Percentiles rank a stretch among this genome's conserved stretches.
Evolutionary conservation across 768 basidiomycete genomes (phyloP).

Genomic region (Suillus alpinus): DNA sequence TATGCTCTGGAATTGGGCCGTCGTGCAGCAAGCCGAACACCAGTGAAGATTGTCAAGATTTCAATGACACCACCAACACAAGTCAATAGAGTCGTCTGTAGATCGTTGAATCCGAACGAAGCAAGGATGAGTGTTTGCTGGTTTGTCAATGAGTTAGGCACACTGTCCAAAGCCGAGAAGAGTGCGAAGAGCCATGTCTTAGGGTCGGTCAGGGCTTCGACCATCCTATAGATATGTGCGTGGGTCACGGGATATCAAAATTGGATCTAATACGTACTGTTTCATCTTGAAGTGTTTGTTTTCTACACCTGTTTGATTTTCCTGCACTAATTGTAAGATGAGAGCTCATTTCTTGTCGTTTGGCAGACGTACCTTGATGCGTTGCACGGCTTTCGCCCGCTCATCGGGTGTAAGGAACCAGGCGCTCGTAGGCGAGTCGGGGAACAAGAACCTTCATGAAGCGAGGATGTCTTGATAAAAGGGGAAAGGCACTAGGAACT

Average conservation of each 20-base stretch:
- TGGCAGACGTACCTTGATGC: slow-evolving; percentile 48
- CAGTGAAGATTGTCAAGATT: slow-evolving; percentile 64
- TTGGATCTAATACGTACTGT: slow-evolving; percentile 44
- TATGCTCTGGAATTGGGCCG: slow-evolving; percentile 54
- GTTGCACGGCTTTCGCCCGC: slow-evolving; percentile 50
- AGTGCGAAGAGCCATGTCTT: slow-evolving; percentile 72
- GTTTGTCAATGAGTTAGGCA: slow-evolving; percentile 60
- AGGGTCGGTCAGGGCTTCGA: slow-evolving; percentile 57
- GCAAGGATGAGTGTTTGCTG: slow-evolving; percentile 58
- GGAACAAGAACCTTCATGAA: slow-evolving; percentile 53
- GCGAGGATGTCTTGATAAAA: not conserved
- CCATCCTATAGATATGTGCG: slow-evolving; percentile 39
- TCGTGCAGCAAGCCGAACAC: slow-evolving; percentile 50
- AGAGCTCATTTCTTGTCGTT: not conserved
- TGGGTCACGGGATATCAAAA: not conserved
- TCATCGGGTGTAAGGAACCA: slow-evolving; percentile 64
- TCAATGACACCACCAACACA: slow-evolving; percentile 60
- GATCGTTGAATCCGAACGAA: slow-evolving; percentile 54
- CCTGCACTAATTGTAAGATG: slow-evolving; percentile 15
- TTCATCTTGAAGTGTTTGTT: slow-evolving; percentile 38
- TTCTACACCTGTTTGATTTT: slow-evolving; percentile 24
- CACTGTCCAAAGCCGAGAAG: slow-evolving; percentile 55
- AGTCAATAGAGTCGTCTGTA: slow-evolving; percentile 64
- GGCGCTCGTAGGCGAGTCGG: slow-evolving; percentile 65
- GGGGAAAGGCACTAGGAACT: not conserved